Evolutionary conservation across 169 alveolate species (phyloP), one percentile per base, ranked within the genome.

Genomic region (Plasmodium coatneyi): DNA sequence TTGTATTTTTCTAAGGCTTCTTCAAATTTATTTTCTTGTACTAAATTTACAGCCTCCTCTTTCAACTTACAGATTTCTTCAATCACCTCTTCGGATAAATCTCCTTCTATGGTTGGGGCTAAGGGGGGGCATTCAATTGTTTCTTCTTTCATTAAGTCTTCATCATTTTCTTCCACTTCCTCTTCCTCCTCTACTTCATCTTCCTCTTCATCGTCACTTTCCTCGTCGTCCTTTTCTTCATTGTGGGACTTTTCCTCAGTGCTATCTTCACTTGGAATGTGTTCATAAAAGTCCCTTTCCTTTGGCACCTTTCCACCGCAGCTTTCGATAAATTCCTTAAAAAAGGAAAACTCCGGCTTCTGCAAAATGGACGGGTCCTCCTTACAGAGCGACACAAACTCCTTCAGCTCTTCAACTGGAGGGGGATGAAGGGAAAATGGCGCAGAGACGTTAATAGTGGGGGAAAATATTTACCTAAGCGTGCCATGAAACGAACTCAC

Each of bases 381-480:
- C 86, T 94, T 81, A 34, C 95, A 92, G 7, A 56, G 46, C 12
- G 95, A 56, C n/a, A 96, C 95, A 82, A 96, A 96, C 41, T 95
- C 87, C 95, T 96, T 94, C 92, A 96, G 70, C 36, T 96, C 96
- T 25, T 90, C 82, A 60, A 96, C 97, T 96, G 93, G 71, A 76
- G 52, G 32, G 36, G 22, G 9, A 78, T 43, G 43, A 34, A 86
- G 80, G 30, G 41, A 39, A 71, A 86, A 49, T 14, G 43, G n/a
- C n/a, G 30, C 9, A 81, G 32, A n/a, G 14, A 56, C 7, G 16
- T 80, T 80, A 25, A 3, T 25, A 9, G 28, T 19, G 32, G n/a
- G 14, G 19, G 9, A 39, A 25, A 43, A 32, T 1, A 12, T 49
- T 49, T 49, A 49, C 7, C 60, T 16, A 49, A 2, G 22, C 60